Evolutionary conservation across 108 stramenopile genomes (phyloP), one percentile per base, ranked within the genome.

Genomic region (Nannochloropsis salina): DNA sequence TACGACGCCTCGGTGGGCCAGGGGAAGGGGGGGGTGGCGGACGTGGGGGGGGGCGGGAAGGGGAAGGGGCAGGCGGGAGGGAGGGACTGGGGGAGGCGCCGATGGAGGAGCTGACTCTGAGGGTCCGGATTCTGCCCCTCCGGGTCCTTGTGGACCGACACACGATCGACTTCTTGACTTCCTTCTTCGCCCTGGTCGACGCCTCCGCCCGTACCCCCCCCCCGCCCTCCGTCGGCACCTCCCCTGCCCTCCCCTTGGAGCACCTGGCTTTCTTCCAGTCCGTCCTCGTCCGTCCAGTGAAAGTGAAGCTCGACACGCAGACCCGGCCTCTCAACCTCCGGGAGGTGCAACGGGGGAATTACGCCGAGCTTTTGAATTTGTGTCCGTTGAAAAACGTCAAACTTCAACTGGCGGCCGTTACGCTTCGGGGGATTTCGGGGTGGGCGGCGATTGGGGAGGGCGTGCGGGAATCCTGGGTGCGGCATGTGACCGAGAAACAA

Each of bases 311-410:
- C 3, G 61, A 74, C 61, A 74, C 61, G 20, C 61, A 74, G n/a
- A 74, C 61, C 5, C 61, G 61, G 15, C 61, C 61, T n/a, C n/a
- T 82, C 20, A 20, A 82, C 61, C 20, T 74, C 1, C 61, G 61
- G 15, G 61, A 74, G n/a, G 61, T 74, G 20, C 85, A 85, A 47
- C 43, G 45, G 11, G 89, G 89, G 2, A 85, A 81, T 40, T 89
- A 89, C 42, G 9, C 87, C 86, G 88, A 89, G 83, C 88, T 89
- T 6, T 83, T 89, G n/a, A 89, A 89, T 43, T 41, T 89, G 40
- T 89, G 88, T 41, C 88, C 89, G 1, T 83, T 89, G 1, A 87
- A 89, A 41, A 87, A 87, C 22, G 88, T 89, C 18, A 84, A 88
- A 31, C 83, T 88, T 3, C 83, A 82, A 8, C 86, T 88, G 9